Base-by-base conservation (phyloP, 1,284 basidiomycete species). In the Ceraceosorus bombacis region DNA sequence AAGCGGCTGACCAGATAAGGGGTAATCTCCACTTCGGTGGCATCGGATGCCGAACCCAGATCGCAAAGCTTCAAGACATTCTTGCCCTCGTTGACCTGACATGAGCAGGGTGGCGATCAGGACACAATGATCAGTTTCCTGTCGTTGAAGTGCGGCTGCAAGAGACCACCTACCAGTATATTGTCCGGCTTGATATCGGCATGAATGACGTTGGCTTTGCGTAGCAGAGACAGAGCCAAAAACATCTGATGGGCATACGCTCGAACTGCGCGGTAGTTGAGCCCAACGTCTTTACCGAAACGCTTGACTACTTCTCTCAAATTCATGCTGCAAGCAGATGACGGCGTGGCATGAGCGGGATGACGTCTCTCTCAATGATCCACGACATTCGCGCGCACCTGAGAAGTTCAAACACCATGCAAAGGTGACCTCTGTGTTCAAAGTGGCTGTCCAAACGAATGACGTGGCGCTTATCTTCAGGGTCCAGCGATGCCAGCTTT, bases 1-100 rank as follows among this genome's bases (percentile, higher is more conserved):
- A 98, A 99, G 51, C 95, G 83, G 67, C 90, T 93, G 59, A 98
- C 95, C 59, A 99, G 86, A 78, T 98, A 98, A 2, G 95, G 95
- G 1, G 95, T 97, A 68, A 98, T 93, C 51, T 97, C 95, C 78
- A 90, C 91, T 78, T 97, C 93, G 17, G 86, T 86, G 0, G 88
- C 87, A 76, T 95, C 91, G 6, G 89, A 89, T 0, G 95, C 95
- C 0, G 92, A 96, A 48, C 95, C 95, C 48, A 99, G 81, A 80
- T 99, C 95, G 74, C 93, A 97, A 2, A 99, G 81, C 80, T 98
- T 99, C 59, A 98, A 80, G 6, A 90, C 80, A 0, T 90, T 92
- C 81, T 99, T 98, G 72, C 86, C 86, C 68, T 97, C 93, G 68
- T 93, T 94, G 38, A 96, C 90, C 90, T 49, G 61, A 46, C 36